Evolutionary conservation across 805 yeast genomes (phyloP).

Genomic region (Kodamaea jinghongensis): DNA sequence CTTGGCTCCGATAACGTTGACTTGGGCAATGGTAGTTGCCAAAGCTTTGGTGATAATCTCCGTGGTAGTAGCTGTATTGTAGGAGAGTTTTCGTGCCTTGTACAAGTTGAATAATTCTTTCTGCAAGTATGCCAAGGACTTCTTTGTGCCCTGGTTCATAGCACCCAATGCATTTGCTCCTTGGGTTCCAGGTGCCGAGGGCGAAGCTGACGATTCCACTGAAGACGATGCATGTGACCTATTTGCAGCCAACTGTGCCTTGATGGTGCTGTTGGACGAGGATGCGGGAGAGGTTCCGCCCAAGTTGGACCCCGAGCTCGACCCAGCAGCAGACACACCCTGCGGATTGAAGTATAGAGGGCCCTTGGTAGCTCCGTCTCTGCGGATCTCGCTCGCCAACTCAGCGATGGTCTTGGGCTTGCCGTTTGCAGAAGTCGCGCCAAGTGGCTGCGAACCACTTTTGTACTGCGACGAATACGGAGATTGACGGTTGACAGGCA

Average conservation of each 20-base stretch:
- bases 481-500: constrained; percentile 9
- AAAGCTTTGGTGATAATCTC: constrained; percentile 84
- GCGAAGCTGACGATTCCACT: constrained; percentile 16
- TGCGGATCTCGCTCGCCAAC: constrained; percentile 38
- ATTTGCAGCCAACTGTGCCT: constrained; percentile 49
- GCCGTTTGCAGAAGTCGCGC: constrained; percentile 1
- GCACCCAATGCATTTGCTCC: constrained; percentile 17
- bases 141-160: constrained; percentile 59
- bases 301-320: constrained; percentile 8
- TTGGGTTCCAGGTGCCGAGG: constrained; percentile 10
- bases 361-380: constrained; percentile 33
- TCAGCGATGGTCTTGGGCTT: constrained; percentile 42
- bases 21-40: constrained; percentile 90
- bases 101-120: constrained; percentile 80
- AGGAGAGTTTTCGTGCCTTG: constrained; percentile 65
- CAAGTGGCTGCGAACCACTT: constrained; percentile 1
- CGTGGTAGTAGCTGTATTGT: constrained; percentile 79
- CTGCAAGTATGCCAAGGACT: constrained; percentile 79
- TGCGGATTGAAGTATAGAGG: constrained; percentile 34
- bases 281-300: background rate
- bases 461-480: background rate
- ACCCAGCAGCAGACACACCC: constrained; percentile 1
- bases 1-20: constrained; percentile 81
- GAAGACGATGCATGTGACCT: constrained; percentile 28
- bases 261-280: constrained; percentile 21